Percentiles rank a stretch among this genome's conserved stretches.
Conservation (phyloP, 495 filamentous ascomycete species). For the Tuber indicum region DNA sequence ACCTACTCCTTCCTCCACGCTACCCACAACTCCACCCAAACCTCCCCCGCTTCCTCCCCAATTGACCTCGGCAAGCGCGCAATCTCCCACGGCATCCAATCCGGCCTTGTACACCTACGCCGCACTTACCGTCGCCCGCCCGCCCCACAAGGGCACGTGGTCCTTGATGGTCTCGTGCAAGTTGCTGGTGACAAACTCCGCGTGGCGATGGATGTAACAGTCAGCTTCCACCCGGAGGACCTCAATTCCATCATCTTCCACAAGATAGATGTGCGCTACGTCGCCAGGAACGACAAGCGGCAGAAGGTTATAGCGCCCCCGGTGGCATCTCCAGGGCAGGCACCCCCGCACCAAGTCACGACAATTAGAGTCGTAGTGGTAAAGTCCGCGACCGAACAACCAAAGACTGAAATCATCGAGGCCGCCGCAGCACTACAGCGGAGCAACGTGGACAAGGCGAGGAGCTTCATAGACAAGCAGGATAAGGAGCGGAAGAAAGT, state of each 20-base stretch:
- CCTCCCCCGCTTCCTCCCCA: background rate
- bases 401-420: constrained; percentile 6
- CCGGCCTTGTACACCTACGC: constrained; percentile 5
- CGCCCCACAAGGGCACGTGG: constrained; percentile 33
- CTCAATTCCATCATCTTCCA: constrained; percentile 28
- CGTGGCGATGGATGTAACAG: constrained; percentile 33
- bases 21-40: background rate
- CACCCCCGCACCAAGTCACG: background rate
- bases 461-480: constrained; percentile 15
- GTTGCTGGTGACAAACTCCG: constrained; percentile 29
- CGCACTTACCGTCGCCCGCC: constrained; percentile 21
- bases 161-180: constrained; percentile 38
- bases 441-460: constrained; percentile 12
- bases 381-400: constrained; percentile 1
- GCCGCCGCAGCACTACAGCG: constrained; percentile 18
- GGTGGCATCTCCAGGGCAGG: background rate
- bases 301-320: background rate
- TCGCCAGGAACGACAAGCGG: constrained; percentile 7
- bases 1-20: constrained; percentile 21
- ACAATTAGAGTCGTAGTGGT: constrained; percentile 5
- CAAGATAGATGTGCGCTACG: constrained; percentile 32
- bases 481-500: constrained; percentile 5
- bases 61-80: background rate
- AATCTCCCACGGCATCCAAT: constrained; percentile 4
- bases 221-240: constrained; percentile 33